A percentile compares a stretch with the other conserved stretches of the same genome.
Evolutionary conservation across 2,329 filamentous ascomycete species (phyloP).

Genomic region (Hypoxylon sp.): DNA sequence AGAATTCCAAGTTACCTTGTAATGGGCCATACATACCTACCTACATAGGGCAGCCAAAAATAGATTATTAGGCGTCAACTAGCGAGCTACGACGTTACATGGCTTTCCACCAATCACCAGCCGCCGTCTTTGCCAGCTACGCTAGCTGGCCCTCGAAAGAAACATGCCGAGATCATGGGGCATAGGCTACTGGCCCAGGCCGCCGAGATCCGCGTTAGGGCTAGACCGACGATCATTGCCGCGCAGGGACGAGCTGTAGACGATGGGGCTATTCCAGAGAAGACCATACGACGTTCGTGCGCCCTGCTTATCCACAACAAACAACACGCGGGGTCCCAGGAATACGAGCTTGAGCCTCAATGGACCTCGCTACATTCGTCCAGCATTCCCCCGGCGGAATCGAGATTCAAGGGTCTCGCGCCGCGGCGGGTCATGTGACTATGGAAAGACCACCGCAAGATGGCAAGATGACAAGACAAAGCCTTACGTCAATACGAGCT

Average conservation of each 20-base stretch:
- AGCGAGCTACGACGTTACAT: constrained; percentile 37
- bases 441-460: constrained; percentile 38
- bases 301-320: constrained; percentile 15
- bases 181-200: constrained; percentile 15
- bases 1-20: constrained; percentile 12
- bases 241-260: constrained; percentile 29
- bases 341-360: constrained; percentile 43
- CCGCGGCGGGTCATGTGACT: constrained; percentile 35
- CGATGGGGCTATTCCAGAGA: constrained; percentile 27
- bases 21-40: too few species aligned
- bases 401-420: constrained; percentile 17
- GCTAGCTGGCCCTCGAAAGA: constrained; percentile 10
- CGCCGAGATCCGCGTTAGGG: constrained; percentile 28
- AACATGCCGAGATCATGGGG: constrained; percentile 32
- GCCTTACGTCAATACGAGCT: constrained; percentile 37
- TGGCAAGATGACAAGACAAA: constrained; percentile 22
- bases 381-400: constrained; percentile 12
- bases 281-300: constrained; percentile 22
- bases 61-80: constrained; percentile 28
- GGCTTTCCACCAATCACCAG: constrained; percentile 13
- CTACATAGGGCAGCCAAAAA: constrained; percentile 27
- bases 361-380: constrained; percentile 26
- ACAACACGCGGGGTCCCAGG: constrained; percentile 13
- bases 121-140: constrained; percentile 5
- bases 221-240: constrained; percentile 40